Conservation (phyloP, 2,329 filamentous ascomycete genomes). For the Fusarium nisikadoi region DNA sequence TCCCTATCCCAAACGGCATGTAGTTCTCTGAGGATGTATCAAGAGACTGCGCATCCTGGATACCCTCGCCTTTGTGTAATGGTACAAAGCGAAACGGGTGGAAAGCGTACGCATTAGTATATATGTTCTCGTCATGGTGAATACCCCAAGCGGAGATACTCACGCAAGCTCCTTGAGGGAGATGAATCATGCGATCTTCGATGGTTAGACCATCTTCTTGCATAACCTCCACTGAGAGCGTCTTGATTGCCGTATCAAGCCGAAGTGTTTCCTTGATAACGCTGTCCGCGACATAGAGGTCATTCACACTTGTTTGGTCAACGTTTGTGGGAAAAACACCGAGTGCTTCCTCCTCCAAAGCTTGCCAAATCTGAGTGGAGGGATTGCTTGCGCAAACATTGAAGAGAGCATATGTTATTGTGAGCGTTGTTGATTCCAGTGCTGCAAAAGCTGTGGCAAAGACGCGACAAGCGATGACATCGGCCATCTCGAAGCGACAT, state of each 20-base stretch:
- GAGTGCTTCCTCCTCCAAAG: neutral
- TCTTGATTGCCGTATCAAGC: neutral
- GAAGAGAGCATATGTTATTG: neutral
- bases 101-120: neutral
- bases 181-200: neutral
- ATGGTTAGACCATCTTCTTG: neutral
- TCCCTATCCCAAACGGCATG: neutral
- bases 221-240: neutral
- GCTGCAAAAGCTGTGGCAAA: neutral
- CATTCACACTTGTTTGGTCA: neutral
- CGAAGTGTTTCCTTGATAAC: constrained; percentile 1
- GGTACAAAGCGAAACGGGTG: neutral
- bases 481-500: too few relatives aligned
- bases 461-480: neutral
- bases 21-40: rapidly evolving
- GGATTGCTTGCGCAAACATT: neutral
- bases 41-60: neutral
- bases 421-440: neutral
- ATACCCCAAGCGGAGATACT: neutral
- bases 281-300: neutral
- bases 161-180: neutral
- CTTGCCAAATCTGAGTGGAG: rapidly evolving
- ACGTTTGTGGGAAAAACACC: neutral
- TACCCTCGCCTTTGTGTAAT: rapidly evolving
- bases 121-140: neutral